These are phyloP conservation scores for Lolium perenne DNA, from an alignment of 176 grass and related monocot genomes.

Conservation along the genomic window DNA sequence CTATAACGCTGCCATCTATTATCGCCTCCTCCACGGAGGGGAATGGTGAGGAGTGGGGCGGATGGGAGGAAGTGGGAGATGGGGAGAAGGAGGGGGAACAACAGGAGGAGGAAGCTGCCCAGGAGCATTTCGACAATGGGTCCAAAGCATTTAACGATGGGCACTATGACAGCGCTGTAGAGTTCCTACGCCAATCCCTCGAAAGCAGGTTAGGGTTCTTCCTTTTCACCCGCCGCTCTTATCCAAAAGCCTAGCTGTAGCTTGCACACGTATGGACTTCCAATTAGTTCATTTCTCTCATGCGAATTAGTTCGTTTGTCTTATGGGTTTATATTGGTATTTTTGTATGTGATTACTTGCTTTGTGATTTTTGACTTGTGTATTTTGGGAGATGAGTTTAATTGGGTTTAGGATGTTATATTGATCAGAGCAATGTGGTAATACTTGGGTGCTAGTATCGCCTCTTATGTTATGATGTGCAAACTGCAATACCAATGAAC, in stretches of 20 bases:
- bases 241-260: not conserved
- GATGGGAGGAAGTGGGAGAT: not conserved
- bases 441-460: not conserved
- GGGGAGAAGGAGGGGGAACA: not conserved
- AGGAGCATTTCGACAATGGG: conserved; percentile 67
- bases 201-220: conserved; percentile 70
- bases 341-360: not conserved
- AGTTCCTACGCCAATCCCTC: conserved; percentile 72
- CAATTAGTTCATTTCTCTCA: not conserved
- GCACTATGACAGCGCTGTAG: conserved; percentile 57
- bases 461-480: not conserved
- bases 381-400: not conserved
- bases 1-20: no score
- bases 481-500: not conserved
- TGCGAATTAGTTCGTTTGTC: no score
- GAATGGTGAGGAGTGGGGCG: not conserved
- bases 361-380: not conserved
- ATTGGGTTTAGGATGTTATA: conserved; percentile 41
- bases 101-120: conserved; percentile 52
- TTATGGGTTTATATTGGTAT: conserved; percentile 6
- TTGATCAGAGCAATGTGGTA: not conserved
- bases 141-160: conserved; percentile 75
- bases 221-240: not conserved
- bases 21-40: not conserved
- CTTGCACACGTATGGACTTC: not conserved